phyloP scores from a whole-genome alignment of 2,329 filamentous ascomycete genomes.

The Metarhizium robertsii region DNA sequence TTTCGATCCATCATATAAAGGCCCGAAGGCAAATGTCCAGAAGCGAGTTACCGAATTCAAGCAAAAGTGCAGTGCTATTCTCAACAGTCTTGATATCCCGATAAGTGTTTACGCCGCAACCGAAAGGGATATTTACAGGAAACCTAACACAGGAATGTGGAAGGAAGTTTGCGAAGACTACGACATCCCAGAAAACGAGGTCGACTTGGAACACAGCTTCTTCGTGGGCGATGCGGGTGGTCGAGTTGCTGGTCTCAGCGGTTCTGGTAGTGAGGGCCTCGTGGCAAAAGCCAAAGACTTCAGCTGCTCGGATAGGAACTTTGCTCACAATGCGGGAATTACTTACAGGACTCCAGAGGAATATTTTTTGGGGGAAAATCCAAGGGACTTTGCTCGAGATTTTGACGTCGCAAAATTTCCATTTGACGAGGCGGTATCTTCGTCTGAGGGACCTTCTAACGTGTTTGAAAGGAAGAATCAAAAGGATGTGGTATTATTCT shows the following conservation, averaged over 20 bases:
- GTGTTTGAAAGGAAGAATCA: slow-evolving; percentile 52
- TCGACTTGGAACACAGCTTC: slow-evolving; percentile 65
- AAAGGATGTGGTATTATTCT: slow-evolving; percentile 73
- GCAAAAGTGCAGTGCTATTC: slow-evolving; percentile 60
- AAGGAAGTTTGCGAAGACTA: slow-evolving; percentile 49
- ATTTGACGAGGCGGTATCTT: slow-evolving; percentile 19
- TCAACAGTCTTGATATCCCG: slow-evolving; percentile 65
- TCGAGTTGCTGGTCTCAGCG: slow-evolving; percentile 32
- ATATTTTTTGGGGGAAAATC: slow-evolving; percentile 65
- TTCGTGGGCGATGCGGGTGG: slow-evolving; percentile 86
- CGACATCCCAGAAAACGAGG: slow-evolving; percentile 41
- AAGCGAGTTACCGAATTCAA: slow-evolving; percentile 75
- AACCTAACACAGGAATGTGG: slow-evolving; percentile 90
- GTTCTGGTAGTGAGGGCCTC: slow-evolving; percentile 11
- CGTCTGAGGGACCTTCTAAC: slow-evolving; percentile 18
- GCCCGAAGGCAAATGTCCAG: slow-evolving; percentile 46
- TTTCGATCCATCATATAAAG: slow-evolving; percentile 56
- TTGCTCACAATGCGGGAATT: slow-evolving; percentile 78
- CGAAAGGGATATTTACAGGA: slow-evolving; percentile 69
- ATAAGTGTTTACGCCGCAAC: slow-evolving; percentile 81
- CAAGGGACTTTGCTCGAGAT: slow-evolving; percentile 55
- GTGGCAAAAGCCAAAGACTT: slow-evolving; percentile 43
- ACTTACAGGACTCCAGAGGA: slow-evolving; percentile 82
- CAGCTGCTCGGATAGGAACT: slow-evolving; percentile 62
- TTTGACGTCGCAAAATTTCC: slow-evolving; percentile 61